A percentile compares a stretch with the other conserved stretches of the same genome.
phyloP scores from a whole-genome alignment of 257 asterid species.

The Nicotiana noctiflora region DNA sequence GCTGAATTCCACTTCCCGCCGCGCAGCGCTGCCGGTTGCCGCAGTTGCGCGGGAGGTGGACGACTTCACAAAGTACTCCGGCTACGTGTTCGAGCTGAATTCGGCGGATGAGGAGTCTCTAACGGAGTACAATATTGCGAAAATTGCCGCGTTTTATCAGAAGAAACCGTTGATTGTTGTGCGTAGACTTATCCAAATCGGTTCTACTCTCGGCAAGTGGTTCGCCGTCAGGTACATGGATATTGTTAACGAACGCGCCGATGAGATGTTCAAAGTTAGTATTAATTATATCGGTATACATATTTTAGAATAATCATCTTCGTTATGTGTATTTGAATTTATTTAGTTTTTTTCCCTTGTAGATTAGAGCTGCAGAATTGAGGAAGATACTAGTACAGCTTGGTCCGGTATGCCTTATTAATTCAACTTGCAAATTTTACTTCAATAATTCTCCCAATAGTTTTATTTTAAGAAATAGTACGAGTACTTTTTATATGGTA shows the following conservation, averaged over 20 bases:
- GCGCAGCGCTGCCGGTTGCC: slow-evolving; percentile 21
- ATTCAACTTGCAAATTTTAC: not conserved
- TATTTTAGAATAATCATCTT: not conserved
- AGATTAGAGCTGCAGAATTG: slow-evolving; percentile 91
- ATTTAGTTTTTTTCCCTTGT: slow-evolving; percentile 15
- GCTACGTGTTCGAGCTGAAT: slow-evolving; percentile 68
- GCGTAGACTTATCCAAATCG: slow-evolving; percentile 72
- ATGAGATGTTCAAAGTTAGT: slow-evolving; percentile 69
- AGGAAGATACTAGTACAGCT: slow-evolving; percentile 79
- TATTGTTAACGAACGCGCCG: slow-evolving; percentile 53
- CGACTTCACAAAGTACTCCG: slow-evolving; percentile 74
- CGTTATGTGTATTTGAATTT: slow-evolving; percentile 1
- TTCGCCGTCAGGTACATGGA: slow-evolving; percentile 80
- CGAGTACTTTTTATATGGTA: not conserved
- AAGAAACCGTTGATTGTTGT: slow-evolving; percentile 68
- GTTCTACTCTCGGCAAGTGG: slow-evolving; percentile 83
- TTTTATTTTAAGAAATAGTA: not conserved
- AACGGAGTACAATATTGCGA: slow-evolving; percentile 53
- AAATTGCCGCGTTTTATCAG: slow-evolving; percentile 50
- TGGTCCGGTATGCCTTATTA: slow-evolving; percentile 63
- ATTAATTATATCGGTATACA: not conserved
- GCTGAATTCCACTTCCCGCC: slow-evolving; percentile 11
- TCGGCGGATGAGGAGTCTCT: slow-evolving; percentile 70
- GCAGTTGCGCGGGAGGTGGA: slow-evolving; percentile 47
- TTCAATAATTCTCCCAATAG: not conserved